Evolutionary conservation across 495 filamentous ascomycete genomes (phyloP).

Genomic region (Annulohypoxylon bovei): DNA sequence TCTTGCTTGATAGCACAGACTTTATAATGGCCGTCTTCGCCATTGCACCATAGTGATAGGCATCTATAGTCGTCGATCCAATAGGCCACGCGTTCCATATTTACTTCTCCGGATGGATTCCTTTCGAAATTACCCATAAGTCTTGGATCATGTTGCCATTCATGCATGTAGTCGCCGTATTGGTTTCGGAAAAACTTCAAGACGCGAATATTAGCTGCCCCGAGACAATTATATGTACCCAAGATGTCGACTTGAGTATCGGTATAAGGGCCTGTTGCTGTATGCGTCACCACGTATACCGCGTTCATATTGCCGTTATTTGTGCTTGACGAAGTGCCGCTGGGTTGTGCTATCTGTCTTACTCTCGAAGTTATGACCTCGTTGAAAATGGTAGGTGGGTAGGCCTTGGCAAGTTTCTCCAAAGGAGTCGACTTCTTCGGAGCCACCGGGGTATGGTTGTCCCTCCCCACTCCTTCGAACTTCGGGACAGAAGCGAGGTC

Average conservation of each 20-base stretch:
- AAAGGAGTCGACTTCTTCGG: no score
- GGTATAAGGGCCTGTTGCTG: no score
- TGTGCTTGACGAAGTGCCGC: neutral
- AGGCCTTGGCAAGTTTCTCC: neutral
- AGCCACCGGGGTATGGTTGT: neutral
- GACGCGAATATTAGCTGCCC: neutral
- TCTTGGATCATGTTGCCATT: no score
- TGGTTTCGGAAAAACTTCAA: neutral
- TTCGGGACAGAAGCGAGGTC: neutral
- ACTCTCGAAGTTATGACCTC: neutral
- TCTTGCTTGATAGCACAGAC: neutral
- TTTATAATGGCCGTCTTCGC: neutral
- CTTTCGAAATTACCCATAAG: no score
- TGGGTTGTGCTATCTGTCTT: neutral
- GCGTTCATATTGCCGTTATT: no score
- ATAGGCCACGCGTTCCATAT: neutral
- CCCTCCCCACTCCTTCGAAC: neutral
- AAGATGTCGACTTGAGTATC: neutral
- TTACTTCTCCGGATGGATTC: no score
- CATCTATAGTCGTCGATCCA: neutral
- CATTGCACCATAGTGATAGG: neutral
- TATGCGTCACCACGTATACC: no score
- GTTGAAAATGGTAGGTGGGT: neutral
- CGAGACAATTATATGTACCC: neutral
- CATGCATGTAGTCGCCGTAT: no score